phyloP scores from a whole-genome alignment of 2,329 filamentous ascomycete species.

The Colletotrichum karsti region DNA sequence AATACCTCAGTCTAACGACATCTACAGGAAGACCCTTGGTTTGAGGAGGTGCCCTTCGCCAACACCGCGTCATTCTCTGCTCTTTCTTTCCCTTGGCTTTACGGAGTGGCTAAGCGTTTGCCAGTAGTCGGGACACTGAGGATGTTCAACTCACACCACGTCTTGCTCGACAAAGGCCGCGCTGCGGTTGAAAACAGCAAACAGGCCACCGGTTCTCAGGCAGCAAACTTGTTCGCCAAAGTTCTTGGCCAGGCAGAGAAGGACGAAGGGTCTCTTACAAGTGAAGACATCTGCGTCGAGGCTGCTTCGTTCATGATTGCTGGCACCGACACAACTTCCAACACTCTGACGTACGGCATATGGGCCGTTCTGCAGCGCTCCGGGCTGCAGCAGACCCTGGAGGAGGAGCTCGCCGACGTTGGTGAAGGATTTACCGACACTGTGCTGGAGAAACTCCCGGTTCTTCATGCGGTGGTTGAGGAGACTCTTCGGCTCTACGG shows the following conservation, averaged over 20 bases:
- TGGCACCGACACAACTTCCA: slow-evolving; percentile 60
- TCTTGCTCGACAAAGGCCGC: background rate
- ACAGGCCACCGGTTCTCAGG: background rate
- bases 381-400: slow-evolving; percentile 38
- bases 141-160: background rate
- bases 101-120: background rate
- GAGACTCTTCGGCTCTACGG: slow-evolving; percentile 55
- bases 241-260: background rate
- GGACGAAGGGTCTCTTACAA: background rate
- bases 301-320: slow-evolving; percentile 56
- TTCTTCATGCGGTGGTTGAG: slow-evolving; percentile 50
- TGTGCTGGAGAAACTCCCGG: slow-evolving; percentile 45
- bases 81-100: background rate
- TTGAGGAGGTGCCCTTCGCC: background rate
- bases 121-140: background rate
- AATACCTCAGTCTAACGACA: background rate
- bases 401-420: slow-evolving; percentile 39
- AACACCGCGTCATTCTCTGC: background rate
- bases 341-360: slow-evolving; percentile 56
- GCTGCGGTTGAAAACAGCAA: background rate
- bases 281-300: slow-evolving; percentile 46
- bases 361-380: slow-evolving; percentile 46
- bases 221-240: background rate
- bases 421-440: slow-evolving; percentile 37
- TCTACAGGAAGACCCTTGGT: slow-evolving; percentile 1